phyloP scores from a whole-genome alignment of 805 yeast species.

The Suhomyces vadensis region DNA sequence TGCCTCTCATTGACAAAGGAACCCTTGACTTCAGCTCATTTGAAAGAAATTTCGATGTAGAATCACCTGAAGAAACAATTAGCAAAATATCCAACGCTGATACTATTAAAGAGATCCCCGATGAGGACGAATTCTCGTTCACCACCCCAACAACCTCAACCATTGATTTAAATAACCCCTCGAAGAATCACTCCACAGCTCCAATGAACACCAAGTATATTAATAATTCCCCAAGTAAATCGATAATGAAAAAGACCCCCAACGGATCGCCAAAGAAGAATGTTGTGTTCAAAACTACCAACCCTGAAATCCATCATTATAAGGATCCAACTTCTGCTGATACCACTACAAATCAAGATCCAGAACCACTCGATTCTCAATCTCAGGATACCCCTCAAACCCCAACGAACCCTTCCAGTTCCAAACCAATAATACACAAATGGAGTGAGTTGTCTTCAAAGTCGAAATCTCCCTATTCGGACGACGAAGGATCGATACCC shows the following conservation, averaged over 20 bases:
- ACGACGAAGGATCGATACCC: constrained; percentile 15
- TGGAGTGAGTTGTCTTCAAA: constrained; percentile 20
- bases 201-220: constrained; percentile 5
- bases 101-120: constrained; percentile 10
- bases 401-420: not conserved
- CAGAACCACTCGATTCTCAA: not conserved
- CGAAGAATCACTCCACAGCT: not conserved
- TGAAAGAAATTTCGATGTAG: constrained; percentile 24
- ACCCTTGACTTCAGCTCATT: constrained; percentile 13
- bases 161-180: constrained; percentile 14
- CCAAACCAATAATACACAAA: constrained; percentile 16
- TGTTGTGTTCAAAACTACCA: constrained; percentile 34
- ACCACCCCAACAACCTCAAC: constrained; percentile 26
- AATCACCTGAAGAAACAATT: constrained; percentile 13
- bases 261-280: constrained; percentile 38
- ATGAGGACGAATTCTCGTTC: constrained; percentile 21
- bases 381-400: not conserved
- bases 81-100: not conserved
- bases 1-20: not conserved
- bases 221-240: constrained; percentile 36
- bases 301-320: constrained; percentile 37
- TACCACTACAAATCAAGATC: constrained; percentile 3
- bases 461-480: constrained; percentile 14
- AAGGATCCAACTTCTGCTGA: constrained; percentile 9
- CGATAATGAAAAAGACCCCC: constrained; percentile 35